Conservation (phyloP, 2,329 filamentous ascomycete species). For the Cyclaneusma minus region DNA sequence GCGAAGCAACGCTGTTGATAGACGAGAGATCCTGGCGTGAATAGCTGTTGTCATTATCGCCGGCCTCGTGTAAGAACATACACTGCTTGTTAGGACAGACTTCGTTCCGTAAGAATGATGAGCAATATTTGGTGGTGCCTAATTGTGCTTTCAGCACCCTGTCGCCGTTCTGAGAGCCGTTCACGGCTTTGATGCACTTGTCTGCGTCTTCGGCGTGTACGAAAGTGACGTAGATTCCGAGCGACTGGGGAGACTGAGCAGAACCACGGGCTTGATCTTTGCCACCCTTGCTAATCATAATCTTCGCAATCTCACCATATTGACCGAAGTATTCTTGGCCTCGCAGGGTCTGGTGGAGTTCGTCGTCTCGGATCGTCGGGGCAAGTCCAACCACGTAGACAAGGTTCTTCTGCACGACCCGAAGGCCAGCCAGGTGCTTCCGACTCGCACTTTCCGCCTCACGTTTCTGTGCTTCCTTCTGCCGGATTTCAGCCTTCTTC, state of each 20-base stretch:
- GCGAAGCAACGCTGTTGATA: slow-evolving; percentile 75
- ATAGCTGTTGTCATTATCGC: slow-evolving; percentile 96
- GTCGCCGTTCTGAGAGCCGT: slow-evolving; percentile 84
- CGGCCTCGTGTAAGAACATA: slow-evolving; percentile 95
- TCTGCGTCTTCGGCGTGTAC: slow-evolving; percentile 81
- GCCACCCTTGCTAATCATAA: slow-evolving; percentile 84
- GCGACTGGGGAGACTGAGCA: slow-evolving; percentile 58
- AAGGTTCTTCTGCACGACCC: slow-evolving; percentile 95
- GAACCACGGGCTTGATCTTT: slow-evolving; percentile 50
- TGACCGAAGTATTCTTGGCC: slow-evolving; percentile 93
- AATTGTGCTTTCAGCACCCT: slow-evolving; percentile 62
- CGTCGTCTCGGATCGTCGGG: slow-evolving; percentile 82
- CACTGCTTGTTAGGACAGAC: slow-evolving; percentile 90
- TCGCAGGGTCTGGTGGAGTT: slow-evolving; percentile 76
- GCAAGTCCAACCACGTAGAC: slow-evolving; percentile 95
- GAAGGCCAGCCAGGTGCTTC: slow-evolving; percentile 87
- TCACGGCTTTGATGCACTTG: slow-evolving; percentile 79
- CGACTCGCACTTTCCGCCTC: slow-evolving; percentile 92
- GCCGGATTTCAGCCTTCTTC: slow-evolving; percentile 69
- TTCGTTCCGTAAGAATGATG: slow-evolving; percentile 87
- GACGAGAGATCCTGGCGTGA: slow-evolving; percentile 88
- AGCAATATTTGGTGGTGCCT: slow-evolving; percentile 97
- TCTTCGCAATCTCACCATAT: slow-evolving; percentile 96
- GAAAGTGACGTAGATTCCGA: slow-evolving; percentile 98
- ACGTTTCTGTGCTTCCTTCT: slow-evolving; percentile 91